These are phyloP conservation scores for Thermothelomyces thermophilus DNA, from an alignment of 2,329 filamentous ascomycete genomes.

Conservation along the genomic window DNA sequence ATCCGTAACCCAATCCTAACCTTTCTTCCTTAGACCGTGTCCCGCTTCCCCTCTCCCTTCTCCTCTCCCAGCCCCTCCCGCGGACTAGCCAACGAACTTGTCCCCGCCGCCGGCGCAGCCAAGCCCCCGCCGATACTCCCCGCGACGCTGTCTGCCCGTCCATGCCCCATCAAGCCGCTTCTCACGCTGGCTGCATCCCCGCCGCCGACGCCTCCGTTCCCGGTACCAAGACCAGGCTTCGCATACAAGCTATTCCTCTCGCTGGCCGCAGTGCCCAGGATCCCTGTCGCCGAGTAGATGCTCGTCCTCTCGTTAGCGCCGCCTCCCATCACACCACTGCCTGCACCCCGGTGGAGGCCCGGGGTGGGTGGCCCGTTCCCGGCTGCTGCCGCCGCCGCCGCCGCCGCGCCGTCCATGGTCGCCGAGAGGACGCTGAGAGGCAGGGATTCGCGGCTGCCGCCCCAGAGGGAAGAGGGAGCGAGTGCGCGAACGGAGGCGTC, in stretches of 20 bases:
- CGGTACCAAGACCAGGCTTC: slow-evolving; percentile 32
- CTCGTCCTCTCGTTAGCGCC: slow-evolving; percentile 61
- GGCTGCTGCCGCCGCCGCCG: too few species aligned
- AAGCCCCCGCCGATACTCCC: slow-evolving; percentile 60
- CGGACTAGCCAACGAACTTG: slow-evolving; percentile 42
- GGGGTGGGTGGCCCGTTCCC: slow-evolving; percentile 38
- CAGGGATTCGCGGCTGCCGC: slow-evolving; percentile 71
- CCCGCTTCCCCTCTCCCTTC: slow-evolving; percentile 8
- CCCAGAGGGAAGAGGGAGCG: slow-evolving; percentile 76
- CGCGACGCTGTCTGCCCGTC: slow-evolving; percentile 72
- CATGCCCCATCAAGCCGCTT: slow-evolving; percentile 71
- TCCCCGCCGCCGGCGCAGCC: slow-evolving; percentile 56
- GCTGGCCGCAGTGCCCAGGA: slow-evolving; percentile 42
- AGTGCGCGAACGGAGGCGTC: slow-evolving; percentile 79
- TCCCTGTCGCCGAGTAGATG: slow-evolving; percentile 71
- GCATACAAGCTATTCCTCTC: slow-evolving; percentile 81
- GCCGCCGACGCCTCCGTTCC: slow-evolving; percentile 18
- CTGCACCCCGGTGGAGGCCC: slow-evolving; percentile 43
- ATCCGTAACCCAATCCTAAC: not conserved
- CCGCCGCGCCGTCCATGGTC: slow-evolving; percentile 47
- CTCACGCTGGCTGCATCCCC: slow-evolving; percentile 68
- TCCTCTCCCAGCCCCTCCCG: slow-evolving; percentile 33
- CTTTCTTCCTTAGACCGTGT: not conserved
- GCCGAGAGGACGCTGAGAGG: slow-evolving; percentile 72
- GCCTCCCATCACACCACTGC: slow-evolving; percentile 26